Conservation (phyloP, 1,284 basidiomycete genomes). For the Apiotrichum brassicae region DNA sequence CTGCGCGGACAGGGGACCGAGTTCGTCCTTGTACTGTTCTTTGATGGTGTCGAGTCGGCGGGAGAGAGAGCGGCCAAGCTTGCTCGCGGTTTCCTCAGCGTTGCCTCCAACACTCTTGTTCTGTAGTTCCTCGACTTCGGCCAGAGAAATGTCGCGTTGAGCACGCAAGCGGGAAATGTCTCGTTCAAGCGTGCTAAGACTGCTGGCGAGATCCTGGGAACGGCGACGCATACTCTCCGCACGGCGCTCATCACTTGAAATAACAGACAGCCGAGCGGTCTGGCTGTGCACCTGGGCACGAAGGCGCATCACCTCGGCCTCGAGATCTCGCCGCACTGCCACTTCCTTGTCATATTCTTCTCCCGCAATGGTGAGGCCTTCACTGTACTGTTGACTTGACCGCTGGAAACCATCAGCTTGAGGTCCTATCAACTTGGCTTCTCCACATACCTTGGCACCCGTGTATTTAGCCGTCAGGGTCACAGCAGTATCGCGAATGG, state of each 20-base stretch:
- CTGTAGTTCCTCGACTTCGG: conserved; percentile 86
- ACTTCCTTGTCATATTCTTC: conserved; percentile 89
- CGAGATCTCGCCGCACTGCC: conserved; percentile 76
- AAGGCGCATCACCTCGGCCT: conserved; percentile 80
- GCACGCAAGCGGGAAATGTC: conserved; percentile 80
- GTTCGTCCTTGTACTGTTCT: conserved; percentile 76
- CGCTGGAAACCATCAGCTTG: conserved; percentile 62
- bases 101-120: conserved; percentile 26
- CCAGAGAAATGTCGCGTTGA: conserved; percentile 83
- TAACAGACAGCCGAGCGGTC: conserved; percentile 71
- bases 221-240: conserved; percentile 72
- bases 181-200: conserved; percentile 69
- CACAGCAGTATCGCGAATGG: conserved; percentile 58
- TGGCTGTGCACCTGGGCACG: conserved; percentile 82
- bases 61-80: conserved; percentile 67
- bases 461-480: conserved; percentile 73
- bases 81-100: conserved; percentile 27
- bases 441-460: conserved; percentile 80
- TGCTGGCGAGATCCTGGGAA: conserved; percentile 70
- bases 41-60: conserved; percentile 85
- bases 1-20: conserved; percentile 74
- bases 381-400: conserved; percentile 81
- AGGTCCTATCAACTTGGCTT: no score
- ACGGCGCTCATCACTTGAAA: conserved; percentile 68
- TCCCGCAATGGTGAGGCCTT: conserved; percentile 84